Conservation (phyloP, 352 stramenopile genomes). For the Phytophthora parvispora region DNA sequence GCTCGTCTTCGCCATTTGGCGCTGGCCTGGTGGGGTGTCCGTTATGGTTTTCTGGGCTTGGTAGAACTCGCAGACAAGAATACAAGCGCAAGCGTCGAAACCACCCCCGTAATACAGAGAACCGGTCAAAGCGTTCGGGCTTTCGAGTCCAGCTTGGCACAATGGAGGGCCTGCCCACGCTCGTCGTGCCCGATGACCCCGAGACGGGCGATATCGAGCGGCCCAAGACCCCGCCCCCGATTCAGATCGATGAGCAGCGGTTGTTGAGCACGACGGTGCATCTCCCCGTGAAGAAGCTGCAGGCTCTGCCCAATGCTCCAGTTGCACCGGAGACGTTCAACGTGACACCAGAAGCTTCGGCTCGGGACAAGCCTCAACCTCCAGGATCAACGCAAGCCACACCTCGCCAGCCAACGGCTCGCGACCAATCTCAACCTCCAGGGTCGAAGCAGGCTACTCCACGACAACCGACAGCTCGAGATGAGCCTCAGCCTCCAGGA, state of each 20-base stretch:
- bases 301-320: constrained; percentile 27
- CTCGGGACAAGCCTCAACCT: neutral
- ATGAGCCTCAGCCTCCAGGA: constrained; percentile 7
- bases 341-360: neutral
- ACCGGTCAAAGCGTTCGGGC: neutral
- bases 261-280: constrained; percentile 26
- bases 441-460: constrained; percentile 25
- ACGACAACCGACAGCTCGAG: constrained; percentile 10
- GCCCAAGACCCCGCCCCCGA: constrained; percentile 61
- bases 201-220: constrained; percentile 71
- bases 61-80: constrained; percentile 18
- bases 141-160: constrained; percentile 10
- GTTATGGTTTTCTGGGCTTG: constrained; percentile 20
- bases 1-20: constrained; percentile 11
- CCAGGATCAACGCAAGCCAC: constrained; percentile 18
- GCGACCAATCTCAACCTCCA: constrained; percentile 16
- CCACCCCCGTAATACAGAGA: constrained; percentile 1
- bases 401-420: constrained; percentile 15
- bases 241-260: constrained; percentile 43
- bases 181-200: constrained; percentile 80
- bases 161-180: constrained; percentile 56
- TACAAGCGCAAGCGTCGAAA: constrained; percentile 12
- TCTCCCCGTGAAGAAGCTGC: constrained; percentile 27
- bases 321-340: constrained; percentile 22
- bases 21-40: constrained; percentile 5